phyloP scores from a whole-genome alignment of 2,329 filamentous ascomycete species.

The Arthrinium phaeospermum region DNA sequence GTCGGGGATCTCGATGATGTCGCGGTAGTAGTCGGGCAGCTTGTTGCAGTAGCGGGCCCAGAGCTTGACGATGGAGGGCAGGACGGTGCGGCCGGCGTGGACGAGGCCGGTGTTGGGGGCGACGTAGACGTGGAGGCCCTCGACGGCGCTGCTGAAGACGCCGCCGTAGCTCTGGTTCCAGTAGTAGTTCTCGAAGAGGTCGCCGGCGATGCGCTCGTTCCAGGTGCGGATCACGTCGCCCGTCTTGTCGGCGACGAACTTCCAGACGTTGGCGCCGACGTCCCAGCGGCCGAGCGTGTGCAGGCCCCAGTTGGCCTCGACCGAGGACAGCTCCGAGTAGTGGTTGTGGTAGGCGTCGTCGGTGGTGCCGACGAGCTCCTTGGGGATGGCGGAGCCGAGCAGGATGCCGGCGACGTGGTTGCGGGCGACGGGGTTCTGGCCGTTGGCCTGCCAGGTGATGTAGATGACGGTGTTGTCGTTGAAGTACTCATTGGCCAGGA shows the following conservation, averaged over 20 bases:
- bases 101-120: conserved; percentile 44
- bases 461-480: conserved; percentile 77
- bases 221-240: conserved; percentile 56
- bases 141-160: conserved; percentile 45
- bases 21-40: conserved; percentile 49
- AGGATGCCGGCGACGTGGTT: conserved; percentile 76
- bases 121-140: conserved; percentile 40
- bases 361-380: conserved; percentile 66
- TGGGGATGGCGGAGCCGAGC: conserved; percentile 73
- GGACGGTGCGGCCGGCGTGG: conserved; percentile 40
- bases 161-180: conserved; percentile 60
- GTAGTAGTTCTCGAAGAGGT: conserved; percentile 49
- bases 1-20: conserved; percentile 46
- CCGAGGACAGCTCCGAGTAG: conserved; percentile 52
- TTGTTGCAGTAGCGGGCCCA: conserved; percentile 44
- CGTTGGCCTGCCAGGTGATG: conserved; percentile 70
- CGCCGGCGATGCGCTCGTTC: conserved; percentile 34
- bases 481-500: conserved; percentile 72
- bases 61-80: conserved; percentile 43
- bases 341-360: conserved; percentile 76
- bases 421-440: conserved; percentile 67
- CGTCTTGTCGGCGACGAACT: conserved; percentile 63
- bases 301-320: conserved; percentile 72
- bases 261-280: conserved; percentile 59
- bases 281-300: conserved; percentile 45